These are phyloP conservation scores for Monosporascus cannonballus DNA, from an alignment of 2,329 filamentous ascomycete species.

Conservation along the genomic window DNA sequence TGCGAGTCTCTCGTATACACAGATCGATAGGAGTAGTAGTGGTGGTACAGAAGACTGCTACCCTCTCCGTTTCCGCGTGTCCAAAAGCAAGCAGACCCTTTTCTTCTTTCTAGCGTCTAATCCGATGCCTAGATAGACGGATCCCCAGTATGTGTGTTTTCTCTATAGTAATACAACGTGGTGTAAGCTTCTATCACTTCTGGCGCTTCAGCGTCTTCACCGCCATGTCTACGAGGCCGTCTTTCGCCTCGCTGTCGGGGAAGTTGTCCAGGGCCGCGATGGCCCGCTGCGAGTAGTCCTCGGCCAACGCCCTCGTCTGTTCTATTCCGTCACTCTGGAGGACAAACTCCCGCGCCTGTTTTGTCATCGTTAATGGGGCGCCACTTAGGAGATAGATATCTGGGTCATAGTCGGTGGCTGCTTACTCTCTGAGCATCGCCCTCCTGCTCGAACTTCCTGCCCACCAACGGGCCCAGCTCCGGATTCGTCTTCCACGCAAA, in stretches of 20 bases:
- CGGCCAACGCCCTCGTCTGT: slow-evolving; percentile 82
- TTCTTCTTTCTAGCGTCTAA: background rate
- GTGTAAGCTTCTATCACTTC: slow-evolving; percentile 50
- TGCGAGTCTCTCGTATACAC: background rate
- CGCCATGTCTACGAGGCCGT: slow-evolving; percentile 88
- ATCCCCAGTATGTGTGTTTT: background rate
- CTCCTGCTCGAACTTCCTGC: slow-evolving; percentile 77
- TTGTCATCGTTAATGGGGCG: slow-evolving; percentile 7
- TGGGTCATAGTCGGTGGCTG: slow-evolving; percentile 9
- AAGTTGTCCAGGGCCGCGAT: slow-evolving; percentile 78
- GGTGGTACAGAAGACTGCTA: background rate
- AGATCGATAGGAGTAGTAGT: background rate
- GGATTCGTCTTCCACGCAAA: slow-evolving; percentile 92
- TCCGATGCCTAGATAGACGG: background rate
- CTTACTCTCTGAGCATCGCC: slow-evolving; percentile 82
- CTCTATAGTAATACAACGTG: slow-evolving; percentile 10
- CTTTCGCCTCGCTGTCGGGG: slow-evolving; percentile 91
- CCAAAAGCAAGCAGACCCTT: background rate
- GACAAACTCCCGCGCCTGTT: slow-evolving; percentile 80
- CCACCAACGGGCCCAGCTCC: slow-evolving; percentile 81
- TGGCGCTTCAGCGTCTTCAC: slow-evolving; percentile 82
- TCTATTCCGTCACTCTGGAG: slow-evolving; percentile 79
- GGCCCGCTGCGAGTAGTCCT: slow-evolving; percentile 85
- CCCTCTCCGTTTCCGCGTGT: background rate
- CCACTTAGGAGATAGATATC: background rate